A percentile compares a stretch with the other conserved stretches of the same genome.
phyloP scores from a whole-genome alignment of 768 basidiomycete species.

The Sistotremastrum niveocremeum region DNA sequence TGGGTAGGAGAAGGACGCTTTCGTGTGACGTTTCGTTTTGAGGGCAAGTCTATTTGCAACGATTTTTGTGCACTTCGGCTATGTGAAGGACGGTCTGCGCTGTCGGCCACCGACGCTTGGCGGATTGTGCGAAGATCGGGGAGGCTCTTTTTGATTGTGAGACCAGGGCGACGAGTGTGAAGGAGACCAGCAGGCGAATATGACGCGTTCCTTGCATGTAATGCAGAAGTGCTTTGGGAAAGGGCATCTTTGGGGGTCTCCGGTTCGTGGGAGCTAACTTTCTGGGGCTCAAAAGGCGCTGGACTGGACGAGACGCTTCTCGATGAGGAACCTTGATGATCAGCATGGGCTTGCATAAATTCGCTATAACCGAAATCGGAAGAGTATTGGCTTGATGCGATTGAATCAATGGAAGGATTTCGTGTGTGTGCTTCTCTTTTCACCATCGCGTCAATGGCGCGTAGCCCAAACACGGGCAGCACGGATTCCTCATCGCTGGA shows the following conservation, averaged over 20 bases:
- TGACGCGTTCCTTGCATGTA: conserved; percentile 39
- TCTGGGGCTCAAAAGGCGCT: conserved; percentile 40
- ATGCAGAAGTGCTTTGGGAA: conserved; percentile 12
- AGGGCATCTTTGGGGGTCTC: conserved; percentile 27
- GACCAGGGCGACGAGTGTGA: conserved; percentile 22
- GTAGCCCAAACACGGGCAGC: too few species aligned
- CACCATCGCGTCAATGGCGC: too few species aligned
- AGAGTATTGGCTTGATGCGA: too few species aligned
- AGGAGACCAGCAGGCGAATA: conserved; percentile 27
- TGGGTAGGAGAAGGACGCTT: conserved; percentile 1
- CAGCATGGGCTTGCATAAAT: too few species aligned
- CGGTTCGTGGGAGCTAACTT: conserved; percentile 42
- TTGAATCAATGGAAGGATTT: too few species aligned
- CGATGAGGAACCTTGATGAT: too few species aligned
- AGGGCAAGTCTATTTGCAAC: conserved; percentile 1
- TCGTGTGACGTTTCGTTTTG: conserved; percentile 6
- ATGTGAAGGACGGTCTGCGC: conserved; percentile 23
- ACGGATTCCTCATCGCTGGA: background rate
- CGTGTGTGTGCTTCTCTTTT: too few species aligned
- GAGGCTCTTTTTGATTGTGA: conserved; percentile 65
- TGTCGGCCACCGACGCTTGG: background rate
- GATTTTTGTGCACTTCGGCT: conserved; percentile 12
- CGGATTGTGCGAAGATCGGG: conserved; percentile 56
- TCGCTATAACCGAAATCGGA: too few species aligned
- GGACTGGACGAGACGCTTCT: conserved; percentile 11